Evolutionary conservation across 2,329 filamentous ascomycete species (phyloP), one percentile per base, ranked within the genome.

Genomic region (Penicillium sp.): DNA sequence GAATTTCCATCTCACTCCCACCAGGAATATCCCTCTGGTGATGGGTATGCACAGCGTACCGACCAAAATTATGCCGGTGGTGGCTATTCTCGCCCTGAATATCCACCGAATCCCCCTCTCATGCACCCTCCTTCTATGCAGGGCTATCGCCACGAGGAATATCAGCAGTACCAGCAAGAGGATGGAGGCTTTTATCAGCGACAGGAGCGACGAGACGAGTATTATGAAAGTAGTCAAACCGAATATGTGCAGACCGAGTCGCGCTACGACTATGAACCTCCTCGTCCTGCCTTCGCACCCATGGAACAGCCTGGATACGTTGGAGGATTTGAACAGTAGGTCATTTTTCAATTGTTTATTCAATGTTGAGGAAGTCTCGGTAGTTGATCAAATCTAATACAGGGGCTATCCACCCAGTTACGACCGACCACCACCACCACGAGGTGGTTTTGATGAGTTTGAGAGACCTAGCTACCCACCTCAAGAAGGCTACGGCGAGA

Each of bases 261-360:
- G 20, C 56, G 46, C n/a, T 62, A 65, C 42, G 57, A 59, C n/a
- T 60, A 65, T 47, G 59, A 55, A 23, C 50, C 50, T 14, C 47
- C 54, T 11, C 56, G 56, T 31, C 43, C 57, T 22, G 49, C 57
- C 6, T 65, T 56, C 47, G 49, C 51, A 20, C 52, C 53, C 11
- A 53, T 55, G 44, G 48, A 62, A 18, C 53, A 52, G 26, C 55
- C 40, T 37, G 31, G 41, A 27, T 58, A 59, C 45, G 51, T 57
- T 31, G 57, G 45, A 43, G 61, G 55, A 40, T 54, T 54, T 50
- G 50, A 60, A 25, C 58, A 60, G 68, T 69, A 56, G 66, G 68
- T 64, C 6, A 47, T 41, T n/a, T 49, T 48, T 20, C 40, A 37
- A 14, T 23, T 55, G 20, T 53, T 51, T 45, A 22, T 46, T 33